These are phyloP conservation scores for Calonectria pseudoturangicola DNA, from an alignment of 2,329 filamentous ascomycete genomes.

Conservation along the genomic window DNA sequence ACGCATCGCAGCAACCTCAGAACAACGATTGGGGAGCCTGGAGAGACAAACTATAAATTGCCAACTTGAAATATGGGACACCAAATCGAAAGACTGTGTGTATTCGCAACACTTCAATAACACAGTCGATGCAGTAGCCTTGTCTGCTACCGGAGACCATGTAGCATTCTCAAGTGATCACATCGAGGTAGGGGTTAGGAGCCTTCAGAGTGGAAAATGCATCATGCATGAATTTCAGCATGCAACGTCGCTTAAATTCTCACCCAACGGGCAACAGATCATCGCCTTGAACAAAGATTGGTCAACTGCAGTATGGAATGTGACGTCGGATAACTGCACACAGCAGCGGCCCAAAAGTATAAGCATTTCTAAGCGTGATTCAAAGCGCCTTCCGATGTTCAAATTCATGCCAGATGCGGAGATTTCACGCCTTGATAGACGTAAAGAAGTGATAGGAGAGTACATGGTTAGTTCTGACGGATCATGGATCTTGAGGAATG, in stretches of 20 bases:
- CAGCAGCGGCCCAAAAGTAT: slow-evolving; percentile 1
- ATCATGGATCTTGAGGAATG: slow-evolving; percentile 3
- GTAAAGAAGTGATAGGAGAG: slow-evolving; percentile 7
- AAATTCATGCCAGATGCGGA: slow-evolving; percentile 5
- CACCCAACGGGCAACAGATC: background rate
- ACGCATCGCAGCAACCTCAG: background rate
- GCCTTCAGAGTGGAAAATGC: slow-evolving; percentile 1
- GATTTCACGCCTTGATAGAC: background rate
- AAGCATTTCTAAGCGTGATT: slow-evolving; percentile 8
- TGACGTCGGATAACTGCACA: background rate
- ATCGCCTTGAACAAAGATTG: slow-evolving; percentile 12
- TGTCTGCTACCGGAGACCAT: background rate
- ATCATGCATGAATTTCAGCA: slow-evolving; percentile 2
- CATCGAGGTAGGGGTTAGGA: background rate
- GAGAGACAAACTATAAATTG: slow-evolving; percentile 6
- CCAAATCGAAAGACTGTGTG: background rate
- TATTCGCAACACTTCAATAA: background rate
- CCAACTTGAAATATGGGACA: slow-evolving; percentile 16
- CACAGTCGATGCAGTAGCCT: slow-evolving; percentile 5
- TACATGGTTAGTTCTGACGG: slow-evolving; percentile 18
- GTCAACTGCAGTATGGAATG: slow-evolving; percentile 8
- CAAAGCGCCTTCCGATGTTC: slow-evolving; percentile 12
- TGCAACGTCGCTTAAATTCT: slow-evolving; percentile 1
- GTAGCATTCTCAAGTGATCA: slow-evolving; percentile 14
- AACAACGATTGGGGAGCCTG: background rate